These are phyloP conservation scores for Nelumbo lutea DNA, from an alignment of 164 flowering plant species.

Conservation along the genomic window DNA sequence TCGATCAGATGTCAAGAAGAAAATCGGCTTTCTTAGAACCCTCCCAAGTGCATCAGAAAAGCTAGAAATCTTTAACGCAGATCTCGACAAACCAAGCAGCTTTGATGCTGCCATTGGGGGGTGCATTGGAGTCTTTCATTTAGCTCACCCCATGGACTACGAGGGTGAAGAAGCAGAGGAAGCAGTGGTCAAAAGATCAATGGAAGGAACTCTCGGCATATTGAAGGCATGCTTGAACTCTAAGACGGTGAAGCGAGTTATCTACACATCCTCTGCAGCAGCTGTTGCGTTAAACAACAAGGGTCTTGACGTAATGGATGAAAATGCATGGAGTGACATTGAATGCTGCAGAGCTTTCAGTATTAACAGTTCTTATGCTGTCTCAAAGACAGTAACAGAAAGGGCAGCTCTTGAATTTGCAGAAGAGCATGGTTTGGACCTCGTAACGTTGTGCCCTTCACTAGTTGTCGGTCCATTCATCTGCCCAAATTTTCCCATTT, in stretches of 20 bases:
- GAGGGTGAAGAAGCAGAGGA: slow-evolving; percentile 20
- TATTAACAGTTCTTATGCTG: slow-evolving; percentile 14
- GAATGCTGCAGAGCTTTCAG: slow-evolving; percentile 13
- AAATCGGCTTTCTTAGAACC: slow-evolving; percentile 32
- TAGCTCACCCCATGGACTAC: slow-evolving; percentile 38
- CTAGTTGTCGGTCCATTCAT: slow-evolving; percentile 34
- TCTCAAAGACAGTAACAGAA: slow-evolving; percentile 41
- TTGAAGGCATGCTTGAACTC: slow-evolving; percentile 32
- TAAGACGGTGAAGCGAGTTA: slow-evolving; percentile 37
- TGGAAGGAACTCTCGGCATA: slow-evolving; percentile 32
- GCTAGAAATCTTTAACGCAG: slow-evolving; percentile 40
- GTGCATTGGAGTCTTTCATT: slow-evolving; percentile 44
- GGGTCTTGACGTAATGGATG: slow-evolving; percentile 23
- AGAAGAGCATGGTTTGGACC: slow-evolving; percentile 31
- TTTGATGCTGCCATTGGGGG: slow-evolving; percentile 39
- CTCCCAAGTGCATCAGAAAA: slow-evolving; percentile 40
- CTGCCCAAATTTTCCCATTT: slow-evolving; percentile 23
- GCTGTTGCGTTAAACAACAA: slow-evolving; percentile 14
- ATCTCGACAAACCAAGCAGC: slow-evolving; percentile 38
- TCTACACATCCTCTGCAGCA: slow-evolving; percentile 32
- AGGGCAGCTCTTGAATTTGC: slow-evolving; percentile 39
- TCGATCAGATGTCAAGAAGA: slow-evolving; percentile 26
- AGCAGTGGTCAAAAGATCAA: slow-evolving; percentile 7
- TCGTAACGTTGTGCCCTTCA: slow-evolving; percentile 34
- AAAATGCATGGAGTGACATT: slow-evolving; percentile 39